Percentiles rank a stretch among this genome's conserved stretches.
Conservation (phyloP, 2,329 filamentous ascomycete species). For the Daldinia eschscholtzii region DNA sequence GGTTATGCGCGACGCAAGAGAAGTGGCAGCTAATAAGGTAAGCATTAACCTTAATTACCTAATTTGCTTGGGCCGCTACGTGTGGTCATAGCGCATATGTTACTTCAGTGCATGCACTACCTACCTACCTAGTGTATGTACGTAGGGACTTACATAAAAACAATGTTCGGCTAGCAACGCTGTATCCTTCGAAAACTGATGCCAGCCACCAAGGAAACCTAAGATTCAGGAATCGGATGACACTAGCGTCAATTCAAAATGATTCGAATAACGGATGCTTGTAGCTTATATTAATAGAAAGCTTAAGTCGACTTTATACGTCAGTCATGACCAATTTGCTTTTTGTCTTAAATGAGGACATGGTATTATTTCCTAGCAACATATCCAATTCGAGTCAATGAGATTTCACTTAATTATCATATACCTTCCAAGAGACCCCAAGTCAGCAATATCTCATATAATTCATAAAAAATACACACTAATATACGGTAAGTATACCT, state of each 20-base stretch:
- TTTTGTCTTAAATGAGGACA: not conserved
- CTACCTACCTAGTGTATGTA: not conserved
- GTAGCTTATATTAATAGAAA: not conserved
- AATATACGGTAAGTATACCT: not conserved
- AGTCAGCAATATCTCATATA: not conserved
- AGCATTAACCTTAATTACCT: constrained; percentile 29
- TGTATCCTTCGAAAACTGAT: not conserved
- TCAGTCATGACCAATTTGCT: not conserved
- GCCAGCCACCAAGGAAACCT: not conserved
- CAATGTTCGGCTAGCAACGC: not conserved
- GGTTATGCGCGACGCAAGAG: not conserved
- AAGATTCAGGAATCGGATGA: not conserved
- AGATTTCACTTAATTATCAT: not conserved
- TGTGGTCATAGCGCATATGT: constrained; percentile 21
- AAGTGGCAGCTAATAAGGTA: constrained; percentile 9
- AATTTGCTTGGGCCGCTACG: constrained; percentile 35
- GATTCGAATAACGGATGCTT: not conserved
- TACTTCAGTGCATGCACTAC: not conserved
- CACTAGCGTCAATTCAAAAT: not conserved
- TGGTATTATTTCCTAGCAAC: not conserved
- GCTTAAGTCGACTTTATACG: not conserved
- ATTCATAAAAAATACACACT: not conserved
- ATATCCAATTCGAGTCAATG: not conserved
- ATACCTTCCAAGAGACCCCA: not conserved
- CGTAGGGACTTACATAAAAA: not conserved